Conservation (phyloP, 345 rosid species). For the Luvunga scandens region DNA sequence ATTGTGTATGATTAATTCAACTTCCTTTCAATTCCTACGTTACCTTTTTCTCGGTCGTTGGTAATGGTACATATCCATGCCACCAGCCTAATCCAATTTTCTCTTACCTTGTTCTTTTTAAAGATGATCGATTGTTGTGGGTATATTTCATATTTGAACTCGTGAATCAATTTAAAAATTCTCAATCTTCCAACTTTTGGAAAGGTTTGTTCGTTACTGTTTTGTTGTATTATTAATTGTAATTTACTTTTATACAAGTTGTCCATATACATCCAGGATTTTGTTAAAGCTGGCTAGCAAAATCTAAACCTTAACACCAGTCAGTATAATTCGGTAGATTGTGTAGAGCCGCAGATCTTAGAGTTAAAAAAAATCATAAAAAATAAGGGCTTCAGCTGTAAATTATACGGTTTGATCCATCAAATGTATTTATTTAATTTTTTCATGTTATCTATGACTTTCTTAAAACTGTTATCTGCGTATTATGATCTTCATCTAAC, state of each 20-base stretch:
- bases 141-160: neutral
- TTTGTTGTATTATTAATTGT: neutral
- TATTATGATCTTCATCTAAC: neutral
- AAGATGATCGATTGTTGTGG: neutral
- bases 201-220: neutral
- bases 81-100: slow-evolving; percentile 26
- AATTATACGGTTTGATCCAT: too few species aligned
- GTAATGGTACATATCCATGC: slow-evolving; percentile 15
- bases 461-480: too few species aligned
- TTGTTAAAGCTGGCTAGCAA: neutral
- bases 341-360: too few species aligned
- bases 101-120: neutral
- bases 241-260: neutral
- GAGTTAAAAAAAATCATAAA: too few species aligned
- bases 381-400: too few species aligned
- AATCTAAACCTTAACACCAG: too few species aligned
- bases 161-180: neutral
- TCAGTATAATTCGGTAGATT: too few species aligned
- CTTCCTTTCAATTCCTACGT: neutral
- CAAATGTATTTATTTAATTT: too few species aligned
- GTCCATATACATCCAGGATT: neutral
- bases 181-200: neutral
- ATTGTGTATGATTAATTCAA: neutral
- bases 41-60: neutral
- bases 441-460: too few species aligned